Evolutionary conservation across 2,329 filamentous ascomycete species (phyloP).

Genomic region (Phoma sp.): DNA sequence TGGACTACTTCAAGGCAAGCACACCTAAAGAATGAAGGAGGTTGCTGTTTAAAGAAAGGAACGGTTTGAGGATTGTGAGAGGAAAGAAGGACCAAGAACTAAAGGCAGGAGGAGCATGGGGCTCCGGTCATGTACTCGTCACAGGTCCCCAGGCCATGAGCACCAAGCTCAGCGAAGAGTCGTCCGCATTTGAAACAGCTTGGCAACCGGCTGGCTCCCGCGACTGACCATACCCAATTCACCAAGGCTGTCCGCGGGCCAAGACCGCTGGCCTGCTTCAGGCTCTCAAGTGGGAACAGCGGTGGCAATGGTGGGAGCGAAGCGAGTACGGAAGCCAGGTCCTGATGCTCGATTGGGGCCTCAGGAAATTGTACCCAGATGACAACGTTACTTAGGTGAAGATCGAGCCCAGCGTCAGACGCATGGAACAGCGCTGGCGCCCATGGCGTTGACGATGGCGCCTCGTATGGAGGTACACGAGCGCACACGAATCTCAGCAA

Average conservation of each 20-base stretch:
- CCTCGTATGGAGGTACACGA: constrained; percentile 12
- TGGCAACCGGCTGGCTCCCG: constrained; percentile 42
- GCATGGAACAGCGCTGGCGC: constrained; percentile 11
- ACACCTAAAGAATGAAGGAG: constrained; percentile 44
- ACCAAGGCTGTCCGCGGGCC: constrained; percentile 29
- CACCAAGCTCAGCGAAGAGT: constrained; percentile 45
- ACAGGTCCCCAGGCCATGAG: constrained; percentile 30
- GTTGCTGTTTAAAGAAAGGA: constrained; percentile 25
- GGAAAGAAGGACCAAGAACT: constrained; percentile 32
- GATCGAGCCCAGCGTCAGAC: constrained; percentile 6
- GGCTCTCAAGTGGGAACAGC: constrained; percentile 16
- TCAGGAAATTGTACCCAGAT: constrained; percentile 23
- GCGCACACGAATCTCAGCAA: constrained; percentile 15
- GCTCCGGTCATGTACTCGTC: constrained; percentile 40
- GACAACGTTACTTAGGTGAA: not conserved
- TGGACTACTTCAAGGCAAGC: constrained; percentile 24
- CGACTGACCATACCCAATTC: constrained; percentile 34
- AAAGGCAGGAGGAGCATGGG: constrained; percentile 21
- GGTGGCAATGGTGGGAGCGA: constrained; percentile 12
- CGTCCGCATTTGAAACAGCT: constrained; percentile 48
- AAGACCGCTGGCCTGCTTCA: constrained; percentile 36
- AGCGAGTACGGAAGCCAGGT: constrained; percentile 10
- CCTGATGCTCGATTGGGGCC: constrained; percentile 26
- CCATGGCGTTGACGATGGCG: constrained; percentile 6
- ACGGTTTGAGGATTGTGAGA: constrained; percentile 18